A percentile compares a stretch with the other conserved stretches of the same genome.
phyloP scores from a whole-genome alignment of 2,329 filamentous ascomycete species.

The Chaetomium globosum region DNA sequence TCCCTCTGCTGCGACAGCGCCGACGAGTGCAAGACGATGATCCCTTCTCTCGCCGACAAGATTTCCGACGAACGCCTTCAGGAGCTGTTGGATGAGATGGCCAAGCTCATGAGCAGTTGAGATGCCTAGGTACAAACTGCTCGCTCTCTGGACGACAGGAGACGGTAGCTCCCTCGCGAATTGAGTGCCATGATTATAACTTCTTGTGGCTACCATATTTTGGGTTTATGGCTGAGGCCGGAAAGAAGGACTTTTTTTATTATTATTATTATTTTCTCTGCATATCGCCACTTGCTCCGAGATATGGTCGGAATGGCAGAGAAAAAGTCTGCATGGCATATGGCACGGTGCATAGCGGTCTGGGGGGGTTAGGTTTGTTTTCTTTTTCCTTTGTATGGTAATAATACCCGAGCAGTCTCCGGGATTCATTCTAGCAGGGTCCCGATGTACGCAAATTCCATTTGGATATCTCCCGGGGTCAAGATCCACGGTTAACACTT shows the following conservation, averaged over 20 bases:
- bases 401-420: slow-evolving; percentile 17
- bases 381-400: slow-evolving; percentile 16
- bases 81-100: slow-evolving; percentile 86
- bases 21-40: slow-evolving; percentile 94
- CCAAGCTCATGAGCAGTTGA: slow-evolving; percentile 64
- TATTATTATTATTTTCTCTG: slow-evolving; percentile 1
- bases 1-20: slow-evolving; percentile 89
- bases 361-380: slow-evolving; percentile 20
- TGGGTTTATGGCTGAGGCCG: background rate
- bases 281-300: background rate
- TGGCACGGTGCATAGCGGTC: slow-evolving; percentile 28
- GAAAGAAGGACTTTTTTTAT: background rate
- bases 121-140: background rate
- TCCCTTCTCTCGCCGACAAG: slow-evolving; percentile 86
- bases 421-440: background rate
- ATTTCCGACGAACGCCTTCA: slow-evolving; percentile 87
- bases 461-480: background rate
- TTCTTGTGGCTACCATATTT: background rate
- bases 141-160: background rate
- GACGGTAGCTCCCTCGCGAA: background rate
- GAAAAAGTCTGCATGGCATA: slow-evolving; percentile 27
- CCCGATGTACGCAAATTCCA: background rate
- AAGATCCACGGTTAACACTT: background rate
- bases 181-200: background rate
- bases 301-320: background rate